These are phyloP conservation scores for Linum trigynum DNA, from an alignment of 345 rosid species.

Conservation along the genomic window DNA sequence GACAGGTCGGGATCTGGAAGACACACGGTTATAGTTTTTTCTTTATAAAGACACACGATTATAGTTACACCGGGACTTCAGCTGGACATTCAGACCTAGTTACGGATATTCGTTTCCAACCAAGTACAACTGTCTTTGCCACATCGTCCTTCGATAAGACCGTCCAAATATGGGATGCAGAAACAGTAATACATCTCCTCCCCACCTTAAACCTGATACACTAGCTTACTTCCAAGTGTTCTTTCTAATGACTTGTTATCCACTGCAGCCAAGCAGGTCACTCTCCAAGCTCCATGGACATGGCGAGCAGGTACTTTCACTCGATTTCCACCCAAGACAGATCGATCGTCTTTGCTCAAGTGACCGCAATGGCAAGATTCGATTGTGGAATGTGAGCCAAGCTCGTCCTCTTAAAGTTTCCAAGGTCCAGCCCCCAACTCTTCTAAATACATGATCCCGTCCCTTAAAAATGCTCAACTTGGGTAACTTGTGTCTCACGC, in stretches of 20 bases:
- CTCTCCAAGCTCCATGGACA: constrained; percentile 21
- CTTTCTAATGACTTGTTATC: background rate
- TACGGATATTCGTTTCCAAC: constrained; percentile 28
- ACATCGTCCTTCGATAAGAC: constrained; percentile 31
- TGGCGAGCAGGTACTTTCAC: constrained; percentile 20
- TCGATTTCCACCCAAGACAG: constrained; percentile 29
- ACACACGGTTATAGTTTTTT: constrained; percentile 12
- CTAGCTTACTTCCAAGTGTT: background rate
- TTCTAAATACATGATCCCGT: background rate
- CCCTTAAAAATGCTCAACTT: too few relatives aligned
- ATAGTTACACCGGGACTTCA: background rate
- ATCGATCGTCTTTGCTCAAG: constrained; percentile 25
- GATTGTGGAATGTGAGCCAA: constrained; percentile 25
- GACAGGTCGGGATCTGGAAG: constrained; percentile 24
- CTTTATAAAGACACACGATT: too few relatives aligned
- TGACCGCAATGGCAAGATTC: constrained; percentile 24
- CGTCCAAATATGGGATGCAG: constrained; percentile 29
- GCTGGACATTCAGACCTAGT: constrained; percentile 18
- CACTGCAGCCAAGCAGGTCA: constrained; percentile 21
- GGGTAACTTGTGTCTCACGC: too few relatives aligned
- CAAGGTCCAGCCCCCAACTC: constrained; percentile 17
- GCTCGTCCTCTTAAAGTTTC: constrained; percentile 9
- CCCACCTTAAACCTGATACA: background rate
- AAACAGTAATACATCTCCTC: constrained; percentile 14
- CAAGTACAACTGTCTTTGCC: constrained; percentile 24